Evolutionary conservation across 2,329 filamentous ascomycete genomes (phyloP), one percentile per base, ranked within the genome.

Genomic region (Aureobasidium sp.): DNA sequence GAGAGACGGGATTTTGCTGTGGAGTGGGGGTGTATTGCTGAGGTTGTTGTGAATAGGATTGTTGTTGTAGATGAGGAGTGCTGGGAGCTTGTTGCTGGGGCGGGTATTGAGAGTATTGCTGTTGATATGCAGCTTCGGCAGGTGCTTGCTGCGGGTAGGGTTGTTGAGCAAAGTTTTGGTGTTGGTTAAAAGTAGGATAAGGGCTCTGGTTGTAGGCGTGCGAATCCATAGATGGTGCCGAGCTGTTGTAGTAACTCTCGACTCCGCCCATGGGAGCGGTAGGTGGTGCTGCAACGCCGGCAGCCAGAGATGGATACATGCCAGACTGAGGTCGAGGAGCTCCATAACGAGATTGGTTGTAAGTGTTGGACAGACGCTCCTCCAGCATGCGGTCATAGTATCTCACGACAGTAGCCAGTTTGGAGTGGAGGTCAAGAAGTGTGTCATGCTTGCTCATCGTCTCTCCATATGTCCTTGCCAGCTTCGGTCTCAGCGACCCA

Each of bases 361-460:
- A 97, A 1, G 94, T 93, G 73, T 89, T 95, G 9, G 91, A 96
- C 30, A 99, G 80, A 42, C 94, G 86, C 65, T 99, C 94, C 75
- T 99, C 94, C 16, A 99, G 82, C 94, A 99, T 97, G 44, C 91
- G 86, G 74, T 99, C 94, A 71, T 99, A 99, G 72, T 97, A 97
- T 37, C 94, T 85, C 5, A 99, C 94, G 30, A 97, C 94, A 0
- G 93, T 97, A 0, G 93, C 94, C 29, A 99, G 80, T 73, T 99
- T 99, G 21, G 91, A 89, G 72, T 99, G 94, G 0, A 99, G 80
- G 73, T 99, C 94, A 29, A 97, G 83, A 10, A 99, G 81, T 0
- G 93, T 94, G 73, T 99, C 92, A 74, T 97, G 94, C 75, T 99
- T 99, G 83, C 94, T 97, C 94, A 99, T 97, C 0, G 94, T 97